Conservation (phyloP, 225 moss, liverwort and hornwort species). For the Lunularia cruciata region DNA sequence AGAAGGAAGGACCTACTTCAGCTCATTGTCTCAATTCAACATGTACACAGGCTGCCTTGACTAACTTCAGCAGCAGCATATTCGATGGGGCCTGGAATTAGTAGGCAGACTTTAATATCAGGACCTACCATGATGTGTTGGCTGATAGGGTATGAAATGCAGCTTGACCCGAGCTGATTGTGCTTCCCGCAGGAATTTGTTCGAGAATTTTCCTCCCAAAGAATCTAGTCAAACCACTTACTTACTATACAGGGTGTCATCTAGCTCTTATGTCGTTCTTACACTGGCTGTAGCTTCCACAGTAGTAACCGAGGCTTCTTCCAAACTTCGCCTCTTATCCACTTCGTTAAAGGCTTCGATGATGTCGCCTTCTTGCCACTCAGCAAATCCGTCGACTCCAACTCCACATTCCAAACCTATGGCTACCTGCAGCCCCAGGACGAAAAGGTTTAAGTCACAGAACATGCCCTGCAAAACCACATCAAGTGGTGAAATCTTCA, state of each 20-base stretch:
- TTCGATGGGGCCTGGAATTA: neutral
- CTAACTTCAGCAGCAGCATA: neutral
- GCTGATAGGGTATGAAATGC: neutral
- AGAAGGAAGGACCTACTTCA: conserved; percentile 7
- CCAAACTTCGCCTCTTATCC: conserved; percentile 79
- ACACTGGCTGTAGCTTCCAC: conserved; percentile 31
- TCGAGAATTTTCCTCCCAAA: neutral
- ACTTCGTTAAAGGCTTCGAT: conserved; percentile 75
- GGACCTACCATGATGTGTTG: neutral
- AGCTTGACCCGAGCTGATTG: neutral
- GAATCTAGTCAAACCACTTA: conserved; percentile 12
- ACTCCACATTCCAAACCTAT: conserved; percentile 90
- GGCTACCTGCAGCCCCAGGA: no score
- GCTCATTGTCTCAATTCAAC: conserved; percentile 12
- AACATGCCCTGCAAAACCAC: neutral
- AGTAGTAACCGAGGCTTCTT: conserved; percentile 73
- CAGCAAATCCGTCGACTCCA: conserved; percentile 65
- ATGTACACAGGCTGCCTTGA: conserved; percentile 19
- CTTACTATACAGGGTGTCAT: conserved; percentile 1
- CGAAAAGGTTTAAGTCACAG: neutral
- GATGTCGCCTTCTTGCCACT: conserved; percentile 91
- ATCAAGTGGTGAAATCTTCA: no score
- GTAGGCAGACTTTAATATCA: neutral
- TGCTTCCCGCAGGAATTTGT: neutral
- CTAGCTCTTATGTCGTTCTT: conserved; percentile 25